Percentiles rank a stretch among this genome's conserved stretches.
phyloP scores from a whole-genome alignment of 768 basidiomycete genomes.

The Podaxis sp. region DNA sequence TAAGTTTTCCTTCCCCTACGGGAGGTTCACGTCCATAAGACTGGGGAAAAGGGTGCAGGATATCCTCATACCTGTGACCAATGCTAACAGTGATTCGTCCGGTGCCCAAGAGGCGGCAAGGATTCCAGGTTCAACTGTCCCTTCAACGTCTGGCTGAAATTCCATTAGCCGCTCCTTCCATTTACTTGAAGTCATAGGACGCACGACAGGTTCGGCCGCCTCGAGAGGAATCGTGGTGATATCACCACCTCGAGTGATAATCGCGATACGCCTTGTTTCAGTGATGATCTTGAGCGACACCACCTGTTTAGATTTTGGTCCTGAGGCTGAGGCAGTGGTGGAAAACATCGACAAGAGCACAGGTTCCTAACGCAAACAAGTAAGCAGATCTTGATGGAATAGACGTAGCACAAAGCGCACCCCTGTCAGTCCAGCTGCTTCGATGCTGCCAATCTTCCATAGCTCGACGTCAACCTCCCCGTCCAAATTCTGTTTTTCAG shows the following conservation, averaged over 20 bases:
- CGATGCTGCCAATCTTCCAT: conserved; percentile 37
- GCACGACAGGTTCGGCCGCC: conserved; percentile 41
- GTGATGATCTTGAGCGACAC: conserved; percentile 65
- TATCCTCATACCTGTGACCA: conserved; percentile 63
- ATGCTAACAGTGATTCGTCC: conserved; percentile 80
- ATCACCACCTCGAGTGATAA: conserved; percentile 76
- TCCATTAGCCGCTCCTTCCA: conserved; percentile 11
- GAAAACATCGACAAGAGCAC: conserved; percentile 33
- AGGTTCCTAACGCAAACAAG: conserved; percentile 13
- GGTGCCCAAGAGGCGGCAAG: conserved; percentile 85
- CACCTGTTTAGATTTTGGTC: conserved; percentile 35
- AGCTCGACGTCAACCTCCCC: conserved; percentile 54
- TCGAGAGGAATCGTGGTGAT: conserved; percentile 65
- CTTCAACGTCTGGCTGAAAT: conserved; percentile 73
- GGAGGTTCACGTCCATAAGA: background rate
- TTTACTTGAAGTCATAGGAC: conserved; percentile 15
- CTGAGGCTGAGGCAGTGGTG: conserved; percentile 24
- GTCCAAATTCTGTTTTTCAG: conserved; percentile 42
- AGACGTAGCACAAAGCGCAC: background rate
- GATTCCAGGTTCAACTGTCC: conserved; percentile 83
- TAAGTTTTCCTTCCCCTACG: conserved; percentile 69
- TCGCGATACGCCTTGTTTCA: conserved; percentile 62
- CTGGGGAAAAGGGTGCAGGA: background rate
- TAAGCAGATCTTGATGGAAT: background rate
- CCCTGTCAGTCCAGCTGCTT: background rate